Base-by-base conservation (phyloP, 2,329 filamentous ascomycete species). In the Calonectria pteridis region DNA sequence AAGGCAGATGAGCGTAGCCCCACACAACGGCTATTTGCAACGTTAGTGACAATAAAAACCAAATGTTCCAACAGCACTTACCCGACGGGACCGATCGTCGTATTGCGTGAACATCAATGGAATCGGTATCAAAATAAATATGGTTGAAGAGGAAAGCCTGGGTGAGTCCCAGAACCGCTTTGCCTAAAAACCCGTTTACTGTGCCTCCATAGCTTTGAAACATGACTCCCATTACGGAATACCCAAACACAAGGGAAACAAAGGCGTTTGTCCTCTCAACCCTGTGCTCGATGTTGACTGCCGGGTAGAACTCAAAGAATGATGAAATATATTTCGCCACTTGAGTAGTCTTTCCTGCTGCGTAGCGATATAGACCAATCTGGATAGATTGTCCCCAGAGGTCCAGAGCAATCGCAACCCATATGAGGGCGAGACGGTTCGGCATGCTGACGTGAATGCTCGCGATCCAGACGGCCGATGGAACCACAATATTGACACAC, bases 201-300 rank as follows among this genome's bases (percentile, higher is more conserved):
- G 85, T 86, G 13, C 81, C 80, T 18, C 82, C 81, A 18, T 83
- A 76, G 73, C 87, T 91, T 77, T 93, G 91, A 79, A 91, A 93
- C 50, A 92, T 84, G 43, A 93, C 85, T 0, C 89, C 90, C 33
- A 93, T 87, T 29, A 93, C 91, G 1, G 88, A 91, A 76, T 92
- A 93, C 20, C 92, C 91, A 76, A 93, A 90, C 1, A 93, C 91
- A 3, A 93, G 84, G 0, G 91, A 89, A 0, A 93, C 90, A 78
- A 93, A 93, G 0, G 91, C 91, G 71, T 90, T 90, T 35, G 89
- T 93, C 9, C 92, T 85, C 81, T 93, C 91, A 6, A 91, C 90
- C 69, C 90, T 88, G 81, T 93, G 92, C 82, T 93, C 92, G 75
- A 93, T 93, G 76, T 92, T 93, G 59, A 90, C 84, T 0, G 89